Base-by-base conservation (phyloP, 495 filamentous ascomycete species). In the Neurospora sp. region DNA sequence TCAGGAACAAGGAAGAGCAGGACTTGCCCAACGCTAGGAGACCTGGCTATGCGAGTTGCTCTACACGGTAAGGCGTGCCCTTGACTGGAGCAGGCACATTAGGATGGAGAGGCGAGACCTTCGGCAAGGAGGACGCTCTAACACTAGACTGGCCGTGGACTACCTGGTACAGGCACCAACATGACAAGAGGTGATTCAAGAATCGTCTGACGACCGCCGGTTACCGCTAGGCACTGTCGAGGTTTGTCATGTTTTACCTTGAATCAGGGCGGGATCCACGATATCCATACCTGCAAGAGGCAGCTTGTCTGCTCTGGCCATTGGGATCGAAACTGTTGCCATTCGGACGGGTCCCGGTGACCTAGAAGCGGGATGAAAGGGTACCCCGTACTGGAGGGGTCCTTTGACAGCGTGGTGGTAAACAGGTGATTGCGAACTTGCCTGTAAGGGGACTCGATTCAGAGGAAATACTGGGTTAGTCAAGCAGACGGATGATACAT, bases 51-150 rank as follows among this genome's bases (percentile, higher is more conserved):
- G 76, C 75, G 71, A 73, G 40, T 72, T 76, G 75, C 77, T 74
- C 71, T 74, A 79, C 75, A 73, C 72, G 74, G 76, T 72, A 79
- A 70, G 39, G 65, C 68, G 77, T 71, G 74, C 71, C 75, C 74
- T 77, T 73, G 70, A 73, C 73, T 69, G 59, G 70, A 65, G 70
- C 53, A 76, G 69, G 47, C 71, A 70, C 78, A 74, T 76, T 75
- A 75, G 71, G 77, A 77, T 75, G 72, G 71, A 76, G 70, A 75
- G 68, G 72, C 78, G 72, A 79, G 80, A 78, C 77, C 75, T 80
- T 78, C 78, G 76, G 39, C 78, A 80, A 80, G 72, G 72, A 78
- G 77, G 71, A 80, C 73, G 72, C 73, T 77, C 74, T 72, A 72
- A 70, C 77, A 77, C 80, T 73, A 77, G 76, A 79, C 72, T 75